A percentile compares a stretch with the other conserved stretches of the same genome.
These are phyloP conservation scores for Agrostemma githago DNA, from an alignment of 148 eudicot species.

Conservation along the genomic window DNA sequence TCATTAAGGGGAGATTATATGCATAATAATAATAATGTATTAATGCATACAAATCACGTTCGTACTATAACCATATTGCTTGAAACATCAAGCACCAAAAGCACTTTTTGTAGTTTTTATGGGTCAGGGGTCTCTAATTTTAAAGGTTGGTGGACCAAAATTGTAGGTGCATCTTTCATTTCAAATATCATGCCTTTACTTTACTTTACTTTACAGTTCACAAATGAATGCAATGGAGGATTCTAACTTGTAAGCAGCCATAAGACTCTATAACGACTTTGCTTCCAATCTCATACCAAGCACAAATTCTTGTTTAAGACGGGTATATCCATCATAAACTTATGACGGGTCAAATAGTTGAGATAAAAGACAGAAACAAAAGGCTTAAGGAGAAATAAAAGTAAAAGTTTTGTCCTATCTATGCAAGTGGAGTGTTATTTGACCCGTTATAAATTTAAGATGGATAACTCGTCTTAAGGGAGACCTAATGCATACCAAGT, in stretches of 20 bases:
- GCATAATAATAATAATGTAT: neutral
- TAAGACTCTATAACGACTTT: constrained; percentile 5
- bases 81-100: neutral
- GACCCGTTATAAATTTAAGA: no score
- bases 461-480: no score
- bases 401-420: no score
- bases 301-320: no score
- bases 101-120: neutral
- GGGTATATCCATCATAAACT: no score
- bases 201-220: neutral
- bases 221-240: neutral
- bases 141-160: constrained; percentile 16
- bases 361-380: no score
- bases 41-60: constrained; percentile 3
- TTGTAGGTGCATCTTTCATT: neutral
- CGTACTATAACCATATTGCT: neutral
- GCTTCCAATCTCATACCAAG: neutral
- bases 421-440: no score
- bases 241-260: neutral
- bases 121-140: constrained; percentile 15
- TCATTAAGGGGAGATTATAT: neutral
- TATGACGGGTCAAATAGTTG: no score
- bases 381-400: no score
- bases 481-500: no score
- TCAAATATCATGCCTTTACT: neutral